phyloP scores from a whole-genome alignment of 345 rosid genomes.

The Salix purpurea region DNA sequence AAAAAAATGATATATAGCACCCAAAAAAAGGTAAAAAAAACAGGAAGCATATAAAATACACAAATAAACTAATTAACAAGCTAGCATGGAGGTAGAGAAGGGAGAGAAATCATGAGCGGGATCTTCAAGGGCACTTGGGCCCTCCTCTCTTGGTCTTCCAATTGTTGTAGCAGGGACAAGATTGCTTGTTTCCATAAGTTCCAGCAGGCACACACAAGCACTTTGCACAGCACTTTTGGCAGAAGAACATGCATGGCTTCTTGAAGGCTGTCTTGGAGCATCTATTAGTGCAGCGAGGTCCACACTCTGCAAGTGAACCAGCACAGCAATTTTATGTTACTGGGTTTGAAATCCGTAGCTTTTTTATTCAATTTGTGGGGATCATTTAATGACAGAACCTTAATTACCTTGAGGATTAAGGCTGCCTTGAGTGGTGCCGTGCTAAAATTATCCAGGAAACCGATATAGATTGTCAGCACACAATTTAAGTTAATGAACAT shows the following conservation, averaged over 20 bases:
- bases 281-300: slow-evolving; percentile 7
- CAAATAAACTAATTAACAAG: background rate
- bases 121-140: slow-evolving; percentile 19
- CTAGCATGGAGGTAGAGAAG: background rate
- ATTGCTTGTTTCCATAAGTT: slow-evolving; percentile 20
- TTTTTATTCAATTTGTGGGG: too few relatives aligned
- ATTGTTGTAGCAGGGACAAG: slow-evolving; percentile 22
- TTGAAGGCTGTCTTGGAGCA: slow-evolving; percentile 18
- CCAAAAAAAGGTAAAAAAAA: background rate
- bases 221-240: slow-evolving; percentile 20
- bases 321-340: background rate
- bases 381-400: background rate
- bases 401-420: slow-evolving; percentile 49
- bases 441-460: slow-evolving; percentile 18
- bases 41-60: background rate
- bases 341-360: too few relatives aligned
- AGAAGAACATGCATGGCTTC: slow-evolving; percentile 22
- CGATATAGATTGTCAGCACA: background rate
- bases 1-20: background rate
- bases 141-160: slow-evolving; percentile 28
- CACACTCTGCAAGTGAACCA: slow-evolving; percentile 1
- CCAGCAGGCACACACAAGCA: slow-evolving; percentile 23
- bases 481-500: too few relatives aligned
- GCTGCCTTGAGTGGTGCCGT: slow-evolving; percentile 51
- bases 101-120: background rate